Conservation (phyloP, 2,329 filamentous ascomycete species). For the Teratosphaeria gauchensis region DNA sequence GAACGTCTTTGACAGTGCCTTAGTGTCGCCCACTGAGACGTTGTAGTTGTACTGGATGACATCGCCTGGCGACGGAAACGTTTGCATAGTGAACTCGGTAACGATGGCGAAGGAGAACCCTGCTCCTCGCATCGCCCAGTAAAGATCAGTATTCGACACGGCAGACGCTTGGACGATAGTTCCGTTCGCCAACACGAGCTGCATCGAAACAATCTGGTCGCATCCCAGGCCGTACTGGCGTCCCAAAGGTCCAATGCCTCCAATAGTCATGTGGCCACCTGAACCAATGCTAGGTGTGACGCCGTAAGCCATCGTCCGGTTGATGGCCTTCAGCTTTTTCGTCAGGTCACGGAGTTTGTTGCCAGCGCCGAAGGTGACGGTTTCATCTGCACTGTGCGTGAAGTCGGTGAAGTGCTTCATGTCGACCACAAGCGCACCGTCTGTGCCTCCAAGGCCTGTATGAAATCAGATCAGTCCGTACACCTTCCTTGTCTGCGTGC, state of each 20-base stretch:
- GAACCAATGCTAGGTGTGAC: background rate
- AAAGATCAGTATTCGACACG: conserved; percentile 36
- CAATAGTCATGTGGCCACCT: background rate
- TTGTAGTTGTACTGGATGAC: conserved; percentile 11
- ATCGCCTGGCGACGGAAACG: conserved; percentile 13
- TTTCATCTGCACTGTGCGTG: background rate
- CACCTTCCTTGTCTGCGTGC: background rate
- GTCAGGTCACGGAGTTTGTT: background rate
- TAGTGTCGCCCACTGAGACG: conserved; percentile 8
- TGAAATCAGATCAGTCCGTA: background rate
- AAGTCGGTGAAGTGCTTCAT: background rate
- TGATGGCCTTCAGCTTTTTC: background rate
- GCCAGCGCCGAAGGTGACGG: background rate
- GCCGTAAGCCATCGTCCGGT: background rate
- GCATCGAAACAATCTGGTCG: background rate
- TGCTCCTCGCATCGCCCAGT: conserved; percentile 38
- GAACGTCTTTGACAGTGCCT: conserved; percentile 10
- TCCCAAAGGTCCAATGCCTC: background rate
- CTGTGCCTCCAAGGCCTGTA: background rate
- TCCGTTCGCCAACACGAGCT: conserved; percentile 35
- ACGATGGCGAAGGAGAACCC: conserved; percentile 36
- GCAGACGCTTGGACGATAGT: conserved; percentile 29
- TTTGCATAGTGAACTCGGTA: conserved; percentile 20
- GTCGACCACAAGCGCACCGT: background rate
- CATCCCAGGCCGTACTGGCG: background rate